Conservation (phyloP, 108 stramenopile genomes). For the Pseudonitzschia delicatissima region DNA sequence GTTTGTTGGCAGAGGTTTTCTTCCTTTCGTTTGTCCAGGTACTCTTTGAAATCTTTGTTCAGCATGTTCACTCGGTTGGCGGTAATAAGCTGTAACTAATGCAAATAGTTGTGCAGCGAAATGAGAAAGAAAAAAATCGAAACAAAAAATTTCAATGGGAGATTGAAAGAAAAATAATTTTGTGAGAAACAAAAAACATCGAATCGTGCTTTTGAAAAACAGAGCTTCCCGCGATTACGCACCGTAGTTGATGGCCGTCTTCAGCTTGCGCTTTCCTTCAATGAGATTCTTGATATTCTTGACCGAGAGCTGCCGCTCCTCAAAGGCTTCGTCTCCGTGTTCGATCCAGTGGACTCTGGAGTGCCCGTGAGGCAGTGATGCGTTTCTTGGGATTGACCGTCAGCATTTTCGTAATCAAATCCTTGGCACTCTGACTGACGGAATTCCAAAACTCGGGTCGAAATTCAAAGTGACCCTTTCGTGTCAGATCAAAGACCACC, state of each 20-base stretch:
- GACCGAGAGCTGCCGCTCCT: conserved; percentile 27
- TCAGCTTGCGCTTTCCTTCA: conserved; percentile 44
- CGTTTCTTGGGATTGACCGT: conserved; percentile 66
- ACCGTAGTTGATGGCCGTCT: conserved; percentile 31
- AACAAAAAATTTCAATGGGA: too few species aligned
- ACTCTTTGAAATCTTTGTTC: conserved; percentile 36
- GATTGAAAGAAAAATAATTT: too few species aligned
- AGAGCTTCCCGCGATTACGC: too few species aligned
- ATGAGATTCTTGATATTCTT: conserved; percentile 29
- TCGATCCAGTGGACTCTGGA: conserved; percentile 70
- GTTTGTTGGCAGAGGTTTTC: conserved; percentile 25
- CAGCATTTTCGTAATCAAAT: conserved; percentile 69
- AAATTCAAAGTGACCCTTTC: conserved; percentile 42
- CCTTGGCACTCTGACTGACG: conserved; percentile 63
- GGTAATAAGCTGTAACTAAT: conserved; percentile 24
- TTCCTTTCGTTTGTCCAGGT: conserved; percentile 31
- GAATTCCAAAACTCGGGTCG: conserved; percentile 33
- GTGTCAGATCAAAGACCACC: conserved; percentile 40
- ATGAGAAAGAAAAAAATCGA: background rate
- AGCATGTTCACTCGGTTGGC: conserved; percentile 40
- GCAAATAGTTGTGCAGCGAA: too few species aligned
- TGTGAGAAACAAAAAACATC: background rate
- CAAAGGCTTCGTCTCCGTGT: conserved; percentile 38
- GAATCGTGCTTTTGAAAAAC: background rate
- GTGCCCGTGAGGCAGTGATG: conserved; percentile 48